Evolutionary conservation across 768 basidiomycete genomes (phyloP).

Genomic region (Tremella mesenterica): DNA sequence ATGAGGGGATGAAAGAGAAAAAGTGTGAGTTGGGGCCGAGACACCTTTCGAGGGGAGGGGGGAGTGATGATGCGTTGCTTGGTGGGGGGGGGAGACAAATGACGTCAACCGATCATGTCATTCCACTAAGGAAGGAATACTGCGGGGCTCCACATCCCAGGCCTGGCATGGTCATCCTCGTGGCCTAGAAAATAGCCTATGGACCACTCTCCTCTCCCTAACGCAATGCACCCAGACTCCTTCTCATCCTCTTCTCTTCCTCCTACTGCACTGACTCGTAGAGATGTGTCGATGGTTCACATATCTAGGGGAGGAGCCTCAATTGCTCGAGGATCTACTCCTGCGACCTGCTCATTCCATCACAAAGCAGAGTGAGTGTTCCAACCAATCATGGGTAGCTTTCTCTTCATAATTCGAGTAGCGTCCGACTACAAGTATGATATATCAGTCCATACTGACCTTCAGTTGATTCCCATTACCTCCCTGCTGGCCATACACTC

Average conservation of each 20-base stretch:
- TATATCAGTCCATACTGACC: not conserved
- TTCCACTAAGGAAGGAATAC: not conserved
- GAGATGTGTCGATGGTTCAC: conserved; percentile 17
- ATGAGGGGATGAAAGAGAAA: not conserved
- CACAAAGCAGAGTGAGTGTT: conserved; percentile 13
- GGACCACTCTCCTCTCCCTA: no score
- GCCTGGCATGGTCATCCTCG: no score
- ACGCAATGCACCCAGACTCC: no score
- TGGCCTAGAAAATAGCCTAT: no score
- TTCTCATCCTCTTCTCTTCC: no score
- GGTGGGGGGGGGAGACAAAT: not conserved
- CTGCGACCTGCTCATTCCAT: conserved; percentile 14
- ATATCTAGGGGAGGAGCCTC: conserved; percentile 13
- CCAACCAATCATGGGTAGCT: no score
- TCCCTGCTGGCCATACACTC: conserved; percentile 2
- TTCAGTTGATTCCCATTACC: conserved; percentile 10
- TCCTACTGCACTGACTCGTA: not conserved
- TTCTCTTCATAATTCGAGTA: not conserved
- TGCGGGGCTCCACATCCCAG: not conserved
- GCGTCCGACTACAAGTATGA: no score
- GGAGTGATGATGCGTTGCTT: not conserved
- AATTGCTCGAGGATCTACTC: conserved; percentile 14
- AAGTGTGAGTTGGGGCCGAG: not conserved
- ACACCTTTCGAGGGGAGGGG: not conserved
- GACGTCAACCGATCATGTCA: conserved; percentile 1